These are phyloP conservation scores for Pythium scleroteichum DNA, from an alignment of 352 stramenopile genomes.

Conservation along the genomic window DNA sequence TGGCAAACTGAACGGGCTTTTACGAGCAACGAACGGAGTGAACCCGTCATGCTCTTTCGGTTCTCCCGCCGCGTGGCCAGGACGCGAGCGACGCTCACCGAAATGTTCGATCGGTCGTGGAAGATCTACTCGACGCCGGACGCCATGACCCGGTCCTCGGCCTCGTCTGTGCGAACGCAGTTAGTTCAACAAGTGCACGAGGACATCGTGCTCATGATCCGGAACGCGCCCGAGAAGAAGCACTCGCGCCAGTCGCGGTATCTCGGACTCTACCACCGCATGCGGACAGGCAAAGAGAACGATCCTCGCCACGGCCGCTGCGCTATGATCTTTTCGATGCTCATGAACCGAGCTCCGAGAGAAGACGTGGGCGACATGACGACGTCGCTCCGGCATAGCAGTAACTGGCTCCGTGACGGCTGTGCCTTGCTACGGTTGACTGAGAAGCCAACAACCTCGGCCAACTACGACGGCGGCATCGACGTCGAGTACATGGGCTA, in stretches of 20 bases:
- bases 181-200: conserved; percentile 27
- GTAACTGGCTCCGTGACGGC: conserved; percentile 27
- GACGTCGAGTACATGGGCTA: conserved; percentile 35
- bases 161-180: conserved; percentile 14
- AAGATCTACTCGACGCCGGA: conserved; percentile 24
- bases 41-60: conserved; percentile 24
- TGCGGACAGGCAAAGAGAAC: conserved; percentile 5
- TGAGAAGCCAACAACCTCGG: conserved; percentile 11
- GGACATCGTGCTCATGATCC: conserved; percentile 27
- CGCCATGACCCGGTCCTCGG: conserved; percentile 18
- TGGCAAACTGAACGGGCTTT: conserved; percentile 22
- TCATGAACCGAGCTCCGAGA: conserved; percentile 20
- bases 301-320: conserved; percentile 5
- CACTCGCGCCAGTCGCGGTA: conserved; percentile 8
- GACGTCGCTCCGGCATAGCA: neutral
- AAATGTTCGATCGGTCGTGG: conserved; percentile 19
- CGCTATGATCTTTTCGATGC: conserved; percentile 22
- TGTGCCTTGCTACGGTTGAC: conserved; percentile 24
- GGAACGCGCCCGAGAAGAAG: conserved; percentile 27
- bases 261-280: conserved; percentile 24
- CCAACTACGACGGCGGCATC: conserved; percentile 13
- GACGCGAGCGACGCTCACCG: neutral
- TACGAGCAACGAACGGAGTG: conserved; percentile 11
- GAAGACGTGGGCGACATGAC: conserved; percentile 14
- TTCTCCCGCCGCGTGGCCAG: conserved; percentile 18